These are phyloP conservation scores for Umbellularia californica DNA, from an alignment of 164 flowering plant genomes.

Conservation along the genomic window DNA sequence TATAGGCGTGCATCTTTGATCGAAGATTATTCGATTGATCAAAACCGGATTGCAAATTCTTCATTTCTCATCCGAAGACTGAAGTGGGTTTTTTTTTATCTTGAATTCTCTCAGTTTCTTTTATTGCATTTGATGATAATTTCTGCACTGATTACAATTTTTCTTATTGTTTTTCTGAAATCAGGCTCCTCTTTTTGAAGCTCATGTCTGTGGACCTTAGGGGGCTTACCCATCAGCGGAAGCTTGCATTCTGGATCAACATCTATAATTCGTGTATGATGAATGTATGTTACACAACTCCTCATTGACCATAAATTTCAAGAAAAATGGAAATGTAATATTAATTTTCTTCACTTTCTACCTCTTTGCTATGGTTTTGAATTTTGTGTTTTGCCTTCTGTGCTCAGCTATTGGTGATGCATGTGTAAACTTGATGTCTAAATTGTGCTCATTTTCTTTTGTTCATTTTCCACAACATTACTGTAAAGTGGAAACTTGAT, in stretches of 20 bases:
- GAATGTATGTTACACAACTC: constrained; percentile 51
- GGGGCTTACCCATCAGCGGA: constrained; percentile 76
- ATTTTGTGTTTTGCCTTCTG: too few species aligned
- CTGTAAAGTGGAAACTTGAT: too few species aligned
- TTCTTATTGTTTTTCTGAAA: neutral
- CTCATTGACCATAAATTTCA: neutral
- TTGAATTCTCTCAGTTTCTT: neutral
- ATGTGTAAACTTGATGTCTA: too few species aligned
- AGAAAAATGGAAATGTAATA: neutral
- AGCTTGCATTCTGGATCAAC: constrained; percentile 94
- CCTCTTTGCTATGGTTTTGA: too few species aligned
- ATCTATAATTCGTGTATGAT: constrained; percentile 88
- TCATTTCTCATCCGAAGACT: constrained; percentile 54
- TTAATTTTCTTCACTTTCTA: neutral
- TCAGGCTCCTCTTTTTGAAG: constrained; percentile 65
- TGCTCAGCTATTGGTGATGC: too few species aligned
- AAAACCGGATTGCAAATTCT: constrained; percentile 36
- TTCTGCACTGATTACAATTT: neutral
- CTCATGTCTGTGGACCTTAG: constrained; percentile 51
- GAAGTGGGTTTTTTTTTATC: constrained; percentile 36
- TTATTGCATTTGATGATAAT: neutral
- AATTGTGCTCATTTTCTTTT: too few species aligned
- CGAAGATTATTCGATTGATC: constrained; percentile 49
- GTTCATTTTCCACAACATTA: too few species aligned
- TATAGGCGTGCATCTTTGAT: constrained; percentile 50